Evolutionary conservation across 495 filamentous ascomycete species (phyloP), one percentile per base, ranked within the genome.

Genomic region (Choiromyces venosus): DNA sequence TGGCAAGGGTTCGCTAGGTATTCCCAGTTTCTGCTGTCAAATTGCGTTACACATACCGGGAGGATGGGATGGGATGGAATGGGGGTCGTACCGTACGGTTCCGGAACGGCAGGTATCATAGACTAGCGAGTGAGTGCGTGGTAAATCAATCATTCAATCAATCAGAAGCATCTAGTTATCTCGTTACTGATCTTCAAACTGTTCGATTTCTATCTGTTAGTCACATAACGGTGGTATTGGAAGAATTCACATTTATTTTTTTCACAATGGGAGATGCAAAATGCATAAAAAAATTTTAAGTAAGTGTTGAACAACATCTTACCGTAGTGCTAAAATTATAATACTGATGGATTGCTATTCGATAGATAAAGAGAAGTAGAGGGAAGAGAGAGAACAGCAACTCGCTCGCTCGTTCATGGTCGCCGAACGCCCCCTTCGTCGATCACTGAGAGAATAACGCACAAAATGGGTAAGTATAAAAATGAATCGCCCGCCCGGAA

Each of bases 321-420:
- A 61, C 52, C 33, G 52, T 61, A 25, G 52, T 61, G 52, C 52
- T 61, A 61, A 61, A 61, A n/a, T n/a, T 61, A 61, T 61, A 61
- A 33, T 12, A 12, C 25, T 61, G 52, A 12, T 33, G 52, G 52
- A 29, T 61, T 33, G 9, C 1, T 2, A n/a, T n/a, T n/a, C n/a
- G n/a, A n/a, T n/a, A 61, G 25, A 61, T 61, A 61, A 61, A 61
- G n/a, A 16, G 52, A n/a, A n/a, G n/a, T n/a, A n/a, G n/a, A 61
- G 14, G 52, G 8, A 61, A 12, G 52, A n/a, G 46, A 52, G 46
- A 25, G n/a, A n/a, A 25, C n/a, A n/a, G n/a, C 12, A 9, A 61
- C 10, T 61, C 33, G 9, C 52, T 14, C n/a, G 2, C 52, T 33
- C 52, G 52, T 61, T n/a, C n/a, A n/a, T n/a, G n/a, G n/a, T n/a